Base-by-base conservation (phyloP, 108 stramenopile genomes). In the Craspedostauros australis region DNA sequence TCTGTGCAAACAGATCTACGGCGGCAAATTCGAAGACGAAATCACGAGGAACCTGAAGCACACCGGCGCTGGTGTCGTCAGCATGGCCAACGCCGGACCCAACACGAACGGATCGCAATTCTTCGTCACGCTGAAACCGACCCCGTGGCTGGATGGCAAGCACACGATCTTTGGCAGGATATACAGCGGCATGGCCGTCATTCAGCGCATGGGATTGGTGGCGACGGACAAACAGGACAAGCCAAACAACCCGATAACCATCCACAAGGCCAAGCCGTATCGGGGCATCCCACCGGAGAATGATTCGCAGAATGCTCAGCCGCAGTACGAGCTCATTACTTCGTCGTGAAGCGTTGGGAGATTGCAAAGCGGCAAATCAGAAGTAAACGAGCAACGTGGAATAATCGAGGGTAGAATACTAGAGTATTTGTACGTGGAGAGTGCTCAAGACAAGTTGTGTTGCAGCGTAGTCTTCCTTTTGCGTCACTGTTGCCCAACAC, bases 91-190 rank as follows among this genome's bases (percentile, higher is more conserved):
- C 76, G 58, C 81, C 4, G 98, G 98, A 0, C 91, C 92, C 18
- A 84, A 99, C 59, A 94, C 93, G 9, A 95, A 94, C 53, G 90
- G 92, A 48, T 77, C 70, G 14, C 98, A 99, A 67, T 99, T 99
- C 46, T 99, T 93, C 64, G 71, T 99, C 20, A 92, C 95, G 7
- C 74, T 95, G 20, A 84, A 82, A 57, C 73, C 91, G 1, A 82
- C 84, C 16, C 88, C 82, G 29, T 94, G 77, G 60, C 67, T 99
- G 22, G 95, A 99, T 61, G 70, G 80, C 6, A 96, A 95, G 67
- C 95, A 98, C 75, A 77, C 86, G 1, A 85, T 98, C 7, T 96
- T 98, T 70, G 98, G 95, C 21, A 67, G 93, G 20, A 88, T 99
- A 9, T 94, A 95, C 50, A 55, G 55, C 38, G 77, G 77, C 21